Percentiles rank a stretch among this genome's conserved stretches.
These are phyloP conservation scores for Fusarium hainanense DNA, from an alignment of 2,329 filamentous ascomycete genomes.

Conservation along the genomic window DNA sequence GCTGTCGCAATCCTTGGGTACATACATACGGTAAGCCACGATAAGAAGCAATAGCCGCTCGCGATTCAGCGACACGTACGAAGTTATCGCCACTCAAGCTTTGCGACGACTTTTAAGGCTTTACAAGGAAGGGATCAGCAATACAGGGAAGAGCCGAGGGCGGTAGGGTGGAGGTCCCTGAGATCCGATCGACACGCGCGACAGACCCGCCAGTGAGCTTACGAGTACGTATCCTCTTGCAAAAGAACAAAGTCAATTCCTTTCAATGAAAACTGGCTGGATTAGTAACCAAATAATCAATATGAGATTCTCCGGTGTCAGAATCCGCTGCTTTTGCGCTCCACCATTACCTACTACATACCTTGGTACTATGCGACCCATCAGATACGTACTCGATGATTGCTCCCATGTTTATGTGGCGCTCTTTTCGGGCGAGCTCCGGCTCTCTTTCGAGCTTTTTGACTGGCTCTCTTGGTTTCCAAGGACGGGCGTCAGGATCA, in stretches of 20 bases:
- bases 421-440: slow-evolving; percentile 21
- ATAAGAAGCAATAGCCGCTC: slow-evolving; percentile 23
- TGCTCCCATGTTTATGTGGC: slow-evolving; percentile 29
- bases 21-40: neutral
- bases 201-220: slow-evolving; percentile 37
- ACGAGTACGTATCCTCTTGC: slow-evolving; percentile 5
- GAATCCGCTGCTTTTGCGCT: neutral
- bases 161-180: slow-evolving; percentile 45
- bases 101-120: slow-evolving; percentile 14
- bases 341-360: neutral
- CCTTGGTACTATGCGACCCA: neutral
- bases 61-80: slow-evolving; percentile 27
- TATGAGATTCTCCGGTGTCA: neutral
- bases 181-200: slow-evolving; percentile 47
- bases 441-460: slow-evolving; percentile 17
- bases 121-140: slow-evolving; percentile 35
- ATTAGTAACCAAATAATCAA: slow-evolving; percentile 1
- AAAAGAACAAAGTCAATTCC: slow-evolving; percentile 41
- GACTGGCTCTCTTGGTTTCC: slow-evolving; percentile 23
- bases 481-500: slow-evolving; percentile 32
- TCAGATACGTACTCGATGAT: slow-evolving; percentile 1
- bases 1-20: neutral
- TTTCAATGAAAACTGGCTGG: slow-evolving; percentile 1
- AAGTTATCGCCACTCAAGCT: slow-evolving; percentile 40
- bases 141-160: slow-evolving; percentile 41